These are phyloP conservation scores for Allomyces arbusculus DNA, from an alignment of 192 early-diverging fungal genomes.

Conservation along the genomic window DNA sequence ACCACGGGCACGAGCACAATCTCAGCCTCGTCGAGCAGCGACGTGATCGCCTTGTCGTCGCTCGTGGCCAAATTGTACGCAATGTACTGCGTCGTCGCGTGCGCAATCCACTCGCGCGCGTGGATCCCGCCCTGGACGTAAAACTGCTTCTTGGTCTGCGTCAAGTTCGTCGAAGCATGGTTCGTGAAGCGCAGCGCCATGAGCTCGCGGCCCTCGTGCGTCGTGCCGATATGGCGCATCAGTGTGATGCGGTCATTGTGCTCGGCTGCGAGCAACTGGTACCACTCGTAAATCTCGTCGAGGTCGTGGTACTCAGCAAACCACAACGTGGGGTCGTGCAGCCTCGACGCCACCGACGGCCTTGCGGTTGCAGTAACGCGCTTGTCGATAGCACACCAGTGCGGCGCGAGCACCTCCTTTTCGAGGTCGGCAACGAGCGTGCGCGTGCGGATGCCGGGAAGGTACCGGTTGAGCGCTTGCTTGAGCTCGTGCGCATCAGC, in stretches of 20 bases:
- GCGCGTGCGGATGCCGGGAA: no score
- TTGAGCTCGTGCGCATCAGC: neutral
- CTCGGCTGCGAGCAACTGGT: constrained; percentile 8
- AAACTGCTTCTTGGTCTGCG: neutral
- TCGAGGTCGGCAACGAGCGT: neutral
- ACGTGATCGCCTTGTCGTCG: constrained; percentile 11
- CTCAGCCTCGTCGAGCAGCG: constrained; percentile 22
- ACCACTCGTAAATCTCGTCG: constrained; percentile 14
- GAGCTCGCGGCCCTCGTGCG: constrained; percentile 18
- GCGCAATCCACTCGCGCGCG: constrained; percentile 38
- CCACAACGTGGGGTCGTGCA: constrained; percentile 18
- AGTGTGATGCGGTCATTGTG: constrained; percentile 15
- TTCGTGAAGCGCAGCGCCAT: constrained; percentile 16
- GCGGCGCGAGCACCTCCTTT: neutral
- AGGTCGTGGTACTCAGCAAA: constrained; percentile 15
- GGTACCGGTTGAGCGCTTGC: neutral
- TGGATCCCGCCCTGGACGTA: constrained; percentile 27
- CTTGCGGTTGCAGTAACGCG: constrained; percentile 4
- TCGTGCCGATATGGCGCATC: constrained; percentile 21
- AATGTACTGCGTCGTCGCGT: constrained; percentile 27
- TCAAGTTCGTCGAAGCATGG: neutral
- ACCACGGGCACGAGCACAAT: constrained; percentile 30
- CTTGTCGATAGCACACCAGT: neutral
- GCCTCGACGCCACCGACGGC: constrained; percentile 9
- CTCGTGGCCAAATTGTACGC: constrained; percentile 15